Conservation (phyloP, 1,284 basidiomycete genomes). For the Xerocomus cyaneibrunnescens region DNA sequence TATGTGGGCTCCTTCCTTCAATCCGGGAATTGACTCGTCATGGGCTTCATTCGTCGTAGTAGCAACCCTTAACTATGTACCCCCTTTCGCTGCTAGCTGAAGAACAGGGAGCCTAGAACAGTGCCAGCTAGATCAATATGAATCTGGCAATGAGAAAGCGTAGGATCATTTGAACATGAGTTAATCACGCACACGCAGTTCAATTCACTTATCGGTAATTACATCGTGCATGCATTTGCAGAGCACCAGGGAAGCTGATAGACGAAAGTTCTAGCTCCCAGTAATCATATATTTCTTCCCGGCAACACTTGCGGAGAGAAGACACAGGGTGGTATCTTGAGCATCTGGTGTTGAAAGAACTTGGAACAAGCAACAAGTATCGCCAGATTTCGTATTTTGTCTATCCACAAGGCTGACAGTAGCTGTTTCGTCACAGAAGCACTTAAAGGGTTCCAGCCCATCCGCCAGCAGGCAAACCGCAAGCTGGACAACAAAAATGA, state of each 20-base stretch:
- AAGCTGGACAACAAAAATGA: neutral
- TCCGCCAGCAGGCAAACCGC: neutral
- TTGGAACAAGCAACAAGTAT: too few relatives aligned
- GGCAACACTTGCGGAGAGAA: neutral
- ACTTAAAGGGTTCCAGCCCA: neutral
- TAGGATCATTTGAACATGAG: too few relatives aligned
- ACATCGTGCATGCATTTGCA: neutral
- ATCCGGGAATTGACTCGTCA: too few relatives aligned
- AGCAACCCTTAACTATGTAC: too few relatives aligned
- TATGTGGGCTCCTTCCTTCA: too few relatives aligned
- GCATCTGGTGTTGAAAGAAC: too few relatives aligned
- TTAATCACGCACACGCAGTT: neutral
- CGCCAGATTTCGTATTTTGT: neutral
- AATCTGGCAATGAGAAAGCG: too few relatives aligned
- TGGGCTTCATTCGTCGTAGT: too few relatives aligned
- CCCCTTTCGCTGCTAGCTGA: too few relatives aligned
- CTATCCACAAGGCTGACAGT: neutral
- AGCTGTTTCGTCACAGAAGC: conserved; percentile 1
- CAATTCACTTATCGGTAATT: neutral
- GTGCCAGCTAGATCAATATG: too few relatives aligned
- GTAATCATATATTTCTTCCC: neutral
- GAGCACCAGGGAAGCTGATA: neutral
- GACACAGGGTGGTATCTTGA: too few relatives aligned
- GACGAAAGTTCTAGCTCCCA: neutral
- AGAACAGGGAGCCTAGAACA: too few relatives aligned